phyloP scores from a whole-genome alignment of 2,329 filamentous ascomycete genomes.

The Beauveria pseudobassiana region DNA sequence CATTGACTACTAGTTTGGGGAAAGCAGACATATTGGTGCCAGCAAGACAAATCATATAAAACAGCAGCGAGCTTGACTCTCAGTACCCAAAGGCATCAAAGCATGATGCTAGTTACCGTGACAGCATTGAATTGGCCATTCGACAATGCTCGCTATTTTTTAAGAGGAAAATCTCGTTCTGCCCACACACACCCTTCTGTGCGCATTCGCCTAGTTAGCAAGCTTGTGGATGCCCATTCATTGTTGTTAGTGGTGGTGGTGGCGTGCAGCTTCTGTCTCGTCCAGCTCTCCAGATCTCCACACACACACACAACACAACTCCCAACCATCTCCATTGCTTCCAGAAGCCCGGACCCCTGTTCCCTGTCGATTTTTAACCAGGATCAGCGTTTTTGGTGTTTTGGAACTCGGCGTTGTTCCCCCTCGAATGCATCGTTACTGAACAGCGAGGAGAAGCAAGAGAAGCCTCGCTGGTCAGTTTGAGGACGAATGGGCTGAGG shows the following conservation, averaged over 20 bases:
- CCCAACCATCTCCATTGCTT: not conserved
- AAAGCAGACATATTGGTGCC: no score
- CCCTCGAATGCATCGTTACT: conserved; percentile 1
- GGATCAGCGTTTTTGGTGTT: conserved; percentile 3
- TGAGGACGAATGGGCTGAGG: not conserved
- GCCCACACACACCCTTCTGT: no score
- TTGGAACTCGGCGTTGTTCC: not conserved
- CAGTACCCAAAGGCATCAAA: not conserved
- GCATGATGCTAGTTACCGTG: not conserved
- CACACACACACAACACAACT: not conserved
- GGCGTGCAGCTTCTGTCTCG: not conserved
- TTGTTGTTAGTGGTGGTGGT: not conserved
- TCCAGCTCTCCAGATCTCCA: not conserved
- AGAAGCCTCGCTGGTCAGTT: not conserved
- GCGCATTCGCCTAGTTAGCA: no score
- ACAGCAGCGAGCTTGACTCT: not conserved
- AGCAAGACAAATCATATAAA: not conserved
- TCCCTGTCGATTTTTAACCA: not conserved
- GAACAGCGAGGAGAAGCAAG: not conserved
- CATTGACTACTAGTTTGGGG: not conserved
- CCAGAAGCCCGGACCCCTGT: conserved; percentile 6
- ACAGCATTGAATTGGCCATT: not conserved
- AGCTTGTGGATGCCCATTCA: no score
- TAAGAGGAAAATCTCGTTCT: no score
- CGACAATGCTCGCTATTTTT: not conserved